phyloP scores from a whole-genome alignment of 192 early-diverging fungal genomes.

The Podila clonocystis region DNA sequence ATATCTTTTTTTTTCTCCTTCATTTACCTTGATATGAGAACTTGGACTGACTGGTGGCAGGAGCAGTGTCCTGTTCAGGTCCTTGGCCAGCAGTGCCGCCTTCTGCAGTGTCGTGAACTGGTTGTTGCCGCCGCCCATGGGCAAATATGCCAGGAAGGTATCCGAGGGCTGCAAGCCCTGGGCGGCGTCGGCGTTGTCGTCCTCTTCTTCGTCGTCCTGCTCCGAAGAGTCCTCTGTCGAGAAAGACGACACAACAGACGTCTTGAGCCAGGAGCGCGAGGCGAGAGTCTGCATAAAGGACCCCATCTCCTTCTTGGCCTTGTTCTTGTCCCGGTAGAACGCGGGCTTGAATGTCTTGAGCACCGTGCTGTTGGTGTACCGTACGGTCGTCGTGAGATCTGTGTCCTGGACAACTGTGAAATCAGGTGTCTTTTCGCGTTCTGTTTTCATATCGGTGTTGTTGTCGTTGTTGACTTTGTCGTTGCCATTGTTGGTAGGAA shows the following conservation, averaged over 20 bases:
- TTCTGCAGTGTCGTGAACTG: slow-evolving; percentile 42
- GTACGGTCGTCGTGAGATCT: slow-evolving; percentile 3
- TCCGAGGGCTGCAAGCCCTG: background rate
- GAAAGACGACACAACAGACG: background rate
- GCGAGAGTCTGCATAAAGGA: slow-evolving; percentile 36
- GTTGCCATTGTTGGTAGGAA: background rate
- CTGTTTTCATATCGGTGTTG: background rate
- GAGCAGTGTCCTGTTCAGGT: slow-evolving; percentile 42
- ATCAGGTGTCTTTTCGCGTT: background rate
- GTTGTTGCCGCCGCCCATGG: slow-evolving; percentile 50
- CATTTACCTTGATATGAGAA: slow-evolving; percentile 50
- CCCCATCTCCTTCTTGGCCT: slow-evolving; percentile 32
- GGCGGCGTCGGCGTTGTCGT: background rate
- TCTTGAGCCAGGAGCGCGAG: slow-evolving; percentile 9
- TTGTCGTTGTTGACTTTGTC: background rate
- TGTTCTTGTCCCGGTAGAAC: slow-evolving; percentile 19
- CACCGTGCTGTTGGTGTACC: slow-evolving; percentile 22
- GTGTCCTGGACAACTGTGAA: slow-evolving; percentile 3
- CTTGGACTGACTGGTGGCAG: slow-evolving; percentile 42
- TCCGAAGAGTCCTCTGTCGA: slow-evolving; percentile 1
- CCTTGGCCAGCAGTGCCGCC: slow-evolving; percentile 43
- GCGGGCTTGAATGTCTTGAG: slow-evolving; percentile 37
- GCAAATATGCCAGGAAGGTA: slow-evolving; percentile 30
- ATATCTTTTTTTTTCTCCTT: background rate
- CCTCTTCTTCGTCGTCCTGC: background rate